Conservation (phyloP, 2,329 filamentous ascomycete species). For the Colletotrichum sp. region DNA sequence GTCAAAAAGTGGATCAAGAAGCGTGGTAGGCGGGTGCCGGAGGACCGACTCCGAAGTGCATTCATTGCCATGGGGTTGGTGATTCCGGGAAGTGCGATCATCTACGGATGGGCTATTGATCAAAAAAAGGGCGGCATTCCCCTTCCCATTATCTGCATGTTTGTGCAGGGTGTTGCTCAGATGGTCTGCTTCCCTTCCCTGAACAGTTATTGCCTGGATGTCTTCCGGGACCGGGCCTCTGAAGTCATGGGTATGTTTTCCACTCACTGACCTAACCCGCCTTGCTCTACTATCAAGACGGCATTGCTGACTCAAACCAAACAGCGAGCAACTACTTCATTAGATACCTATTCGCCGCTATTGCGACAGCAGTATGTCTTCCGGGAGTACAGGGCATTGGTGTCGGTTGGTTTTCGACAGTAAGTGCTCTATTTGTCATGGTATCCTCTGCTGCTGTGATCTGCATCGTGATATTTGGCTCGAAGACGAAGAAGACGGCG, state of each 20-base stretch:
- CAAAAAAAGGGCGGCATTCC: constrained; percentile 42
- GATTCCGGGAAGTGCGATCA: constrained; percentile 67
- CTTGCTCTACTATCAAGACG: not conserved
- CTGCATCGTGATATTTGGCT: constrained; percentile 10
- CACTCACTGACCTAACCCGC: too few species aligned
- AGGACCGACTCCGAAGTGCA: constrained; percentile 69
- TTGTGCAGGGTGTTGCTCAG: constrained; percentile 70
- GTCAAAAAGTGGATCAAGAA: constrained; percentile 66
- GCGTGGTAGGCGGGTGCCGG: constrained; percentile 64
- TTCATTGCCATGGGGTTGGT: constrained; percentile 63
- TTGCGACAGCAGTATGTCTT: constrained; percentile 72
- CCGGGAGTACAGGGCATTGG: constrained; percentile 76
- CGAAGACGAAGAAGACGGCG: not conserved
- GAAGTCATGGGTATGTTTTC: constrained; percentile 14
- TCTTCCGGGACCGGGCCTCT: constrained; percentile 16
- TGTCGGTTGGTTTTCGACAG: constrained; percentile 82
- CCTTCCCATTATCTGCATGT: constrained; percentile 69
- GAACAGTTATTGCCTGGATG: constrained; percentile 56
- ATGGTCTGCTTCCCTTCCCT: constrained; percentile 72
- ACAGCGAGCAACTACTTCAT: constrained; percentile 79
- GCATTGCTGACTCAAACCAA: not conserved
- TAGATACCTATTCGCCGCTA: constrained; percentile 75
- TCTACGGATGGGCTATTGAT: constrained; percentile 65
- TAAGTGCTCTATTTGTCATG: constrained; percentile 39
- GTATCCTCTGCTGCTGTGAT: constrained; percentile 4